Conservation (phyloP, 768 basidiomycete genomes). For the Astraeus odoratus region DNA sequence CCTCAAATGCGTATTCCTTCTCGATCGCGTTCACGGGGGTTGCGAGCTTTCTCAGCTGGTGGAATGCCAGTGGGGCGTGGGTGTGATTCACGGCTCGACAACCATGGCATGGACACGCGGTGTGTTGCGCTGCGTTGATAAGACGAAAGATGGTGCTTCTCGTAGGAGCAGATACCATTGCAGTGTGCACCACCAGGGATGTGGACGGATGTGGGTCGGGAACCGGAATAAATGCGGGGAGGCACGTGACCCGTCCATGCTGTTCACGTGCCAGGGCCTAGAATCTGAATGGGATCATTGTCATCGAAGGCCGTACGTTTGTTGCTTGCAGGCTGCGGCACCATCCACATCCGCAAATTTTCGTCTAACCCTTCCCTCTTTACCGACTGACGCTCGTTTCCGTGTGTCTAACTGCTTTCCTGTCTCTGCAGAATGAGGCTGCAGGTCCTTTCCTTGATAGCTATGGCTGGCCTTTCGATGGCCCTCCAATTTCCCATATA, state of each 20-base stretch:
- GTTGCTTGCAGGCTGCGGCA: too few relatives aligned
- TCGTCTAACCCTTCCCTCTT: not conserved
- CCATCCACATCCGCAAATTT: not conserved
- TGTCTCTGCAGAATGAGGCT: conserved; percentile 33
- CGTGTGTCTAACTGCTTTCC: too few relatives aligned
- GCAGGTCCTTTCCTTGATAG: conserved; percentile 30
- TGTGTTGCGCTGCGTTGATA: conserved; percentile 68
- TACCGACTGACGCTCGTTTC: conserved; percentile 6
- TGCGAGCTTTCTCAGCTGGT: conserved; percentile 66
- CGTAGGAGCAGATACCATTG: conserved; percentile 39
- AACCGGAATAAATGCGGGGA: not conserved
- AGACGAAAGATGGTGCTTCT: conserved; percentile 64
- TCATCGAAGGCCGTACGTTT: too few relatives aligned
- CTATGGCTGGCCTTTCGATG: conserved; percentile 33
- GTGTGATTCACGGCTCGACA: conserved; percentile 38
- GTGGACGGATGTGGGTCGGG: conserved; percentile 17
- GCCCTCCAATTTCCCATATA: conserved; percentile 44
- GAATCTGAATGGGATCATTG: too few relatives aligned
- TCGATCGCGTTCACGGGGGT: conserved; percentile 65
- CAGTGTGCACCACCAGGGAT: conserved; percentile 6
- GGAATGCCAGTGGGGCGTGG: conserved; percentile 37
- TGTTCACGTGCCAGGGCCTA: not conserved
- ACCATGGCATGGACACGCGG: conserved; percentile 76
- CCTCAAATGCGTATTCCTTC: conserved; percentile 94
- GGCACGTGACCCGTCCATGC: not conserved